Evolutionary conservation across 179 eudicot species (phyloP), one percentile per base, ranked within the genome.

Genomic region (Silene coronaria): DNA sequence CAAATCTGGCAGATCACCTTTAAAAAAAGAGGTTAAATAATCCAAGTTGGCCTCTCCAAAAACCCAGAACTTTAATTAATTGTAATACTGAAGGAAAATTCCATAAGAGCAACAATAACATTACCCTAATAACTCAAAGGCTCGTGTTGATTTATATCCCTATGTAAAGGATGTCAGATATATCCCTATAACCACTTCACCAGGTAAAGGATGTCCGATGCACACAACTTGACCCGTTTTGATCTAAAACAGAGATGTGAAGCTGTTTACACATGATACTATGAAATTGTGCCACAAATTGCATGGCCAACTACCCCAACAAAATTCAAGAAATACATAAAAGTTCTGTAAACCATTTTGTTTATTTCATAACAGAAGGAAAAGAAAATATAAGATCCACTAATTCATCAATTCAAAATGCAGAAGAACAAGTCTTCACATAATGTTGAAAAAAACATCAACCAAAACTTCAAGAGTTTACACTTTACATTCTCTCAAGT

Each of bases 381-480:
- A 21, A 23, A 12, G 5, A 51, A 51, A 51, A 3, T 51, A 14
- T 53, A 53, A 53, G 58, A 53, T 17, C 58, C 58, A 53, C 21
- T 17, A 16, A 53, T 17, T 42, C 17, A 53, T 16, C 58, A 17
- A 53, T 53, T 16, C 58, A 53, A 53, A 53, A 53, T 53, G 19
- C 58, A 53, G 58, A 53, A 42, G 48, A 1, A 42, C 48, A 42
- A 53, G 16, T 53, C 58, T 16, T 53, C 21, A 6, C 58, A 53
- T 53, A 53, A 3, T 5, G 58, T n/a, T 5, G 7, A 53, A 53
- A 17, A 17, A 17, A 53, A 53, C 58, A 53, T 53, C 19, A 3
- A 53, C n/a, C 58, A 53, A 16, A 62, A 62, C n/a, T 62, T 26
- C 67, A 62, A 62, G n/a, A n/a, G n/a, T n/a, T n/a, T n/a, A n/a